These are phyloP conservation scores for Lyophyllum decastes DNA, from an alignment of 768 basidiomycete species.

Conservation along the genomic window DNA sequence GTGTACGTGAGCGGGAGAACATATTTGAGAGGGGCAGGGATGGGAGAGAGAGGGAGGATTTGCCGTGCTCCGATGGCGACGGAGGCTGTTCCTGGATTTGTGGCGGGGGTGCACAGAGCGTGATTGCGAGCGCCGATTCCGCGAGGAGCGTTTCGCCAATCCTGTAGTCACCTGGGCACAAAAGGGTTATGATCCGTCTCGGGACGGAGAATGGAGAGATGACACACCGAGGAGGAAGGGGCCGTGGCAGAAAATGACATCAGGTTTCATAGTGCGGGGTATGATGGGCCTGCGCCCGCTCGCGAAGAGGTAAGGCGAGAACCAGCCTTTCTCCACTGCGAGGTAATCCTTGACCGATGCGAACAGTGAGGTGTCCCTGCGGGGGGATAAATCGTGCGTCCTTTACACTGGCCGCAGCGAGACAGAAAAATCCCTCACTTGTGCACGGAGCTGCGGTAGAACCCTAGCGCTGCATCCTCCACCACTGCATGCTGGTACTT, in stretches of 20 bases:
- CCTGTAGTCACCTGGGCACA: conserved; percentile 53
- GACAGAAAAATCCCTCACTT: conserved; percentile 31
- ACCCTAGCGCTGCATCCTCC: conserved; percentile 60
- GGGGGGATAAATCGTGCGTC: neutral
- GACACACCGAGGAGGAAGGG: conserved; percentile 53
- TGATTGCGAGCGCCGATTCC: conserved; percentile 56
- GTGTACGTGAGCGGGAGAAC: conserved; percentile 49
- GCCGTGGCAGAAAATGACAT: conserved; percentile 65
- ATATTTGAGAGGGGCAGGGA: conserved; percentile 42
- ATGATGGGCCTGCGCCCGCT: conserved; percentile 61
- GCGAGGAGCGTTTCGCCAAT: conserved; percentile 58
- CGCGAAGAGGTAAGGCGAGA: conserved; percentile 66
- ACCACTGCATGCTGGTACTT: conserved; percentile 54
- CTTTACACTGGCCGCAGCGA: no score
- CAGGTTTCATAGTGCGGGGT: conserved; percentile 63
- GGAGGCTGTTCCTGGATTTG: conserved; percentile 18
- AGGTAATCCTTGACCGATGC: conserved; percentile 63
- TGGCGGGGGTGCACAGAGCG: conserved; percentile 37
- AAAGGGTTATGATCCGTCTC: neutral
- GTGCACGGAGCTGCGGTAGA: conserved; percentile 62
- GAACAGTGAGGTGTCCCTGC: conserved; percentile 59
- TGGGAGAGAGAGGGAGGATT: conserved; percentile 26
- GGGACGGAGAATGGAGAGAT: conserved; percentile 8
- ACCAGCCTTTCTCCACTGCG: conserved; percentile 67
- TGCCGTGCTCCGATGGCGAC: conserved; percentile 12